Conservation (phyloP, 75 land plant species). For the Pinus tabuliformis region DNA sequence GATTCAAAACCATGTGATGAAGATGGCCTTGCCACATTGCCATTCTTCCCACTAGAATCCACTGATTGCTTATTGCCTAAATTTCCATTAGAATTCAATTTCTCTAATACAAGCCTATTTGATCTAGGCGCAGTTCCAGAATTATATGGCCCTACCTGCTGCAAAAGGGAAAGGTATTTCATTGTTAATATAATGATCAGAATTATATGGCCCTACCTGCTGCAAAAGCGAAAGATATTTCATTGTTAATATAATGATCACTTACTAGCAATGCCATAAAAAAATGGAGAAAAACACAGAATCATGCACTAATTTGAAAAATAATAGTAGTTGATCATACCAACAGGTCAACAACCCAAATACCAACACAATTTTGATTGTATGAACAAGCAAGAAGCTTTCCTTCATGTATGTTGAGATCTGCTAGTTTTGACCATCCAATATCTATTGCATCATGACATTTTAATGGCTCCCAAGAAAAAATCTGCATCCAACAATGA, state of each 20-base stretch:
- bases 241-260: background rate
- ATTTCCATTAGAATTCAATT: constrained; percentile 10
- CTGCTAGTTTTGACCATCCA: constrained; percentile 86
- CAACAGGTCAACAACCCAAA: constrained; percentile 91
- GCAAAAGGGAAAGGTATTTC: background rate
- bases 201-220: constrained; percentile 46
- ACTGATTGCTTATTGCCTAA: constrained; percentile 22
- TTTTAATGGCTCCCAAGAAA: constrained; percentile 92
- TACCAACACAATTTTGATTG: constrained; percentile 87
- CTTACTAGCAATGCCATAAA: background rate
- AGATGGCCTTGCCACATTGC: constrained; percentile 8
- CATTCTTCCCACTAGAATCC: constrained; percentile 11
- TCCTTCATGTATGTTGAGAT: constrained; percentile 88
- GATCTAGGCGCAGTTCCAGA: constrained; percentile 18
- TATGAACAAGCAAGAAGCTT: constrained; percentile 93
- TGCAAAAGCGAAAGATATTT: constrained; percentile 9
- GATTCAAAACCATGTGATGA: constrained; percentile 15
- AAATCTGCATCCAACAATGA: constrained; percentile 48
- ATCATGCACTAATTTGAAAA: background rate
- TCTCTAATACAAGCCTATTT: constrained; percentile 11
- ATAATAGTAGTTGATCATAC: constrained; percentile 20
- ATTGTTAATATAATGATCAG: constrained; percentile 15
- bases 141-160: constrained; percentile 51
- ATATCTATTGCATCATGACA: constrained; percentile 89
- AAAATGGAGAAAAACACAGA: background rate